phyloP scores from a whole-genome alignment of 345 rosid species.

The Streptanthus diversifolius region DNA sequence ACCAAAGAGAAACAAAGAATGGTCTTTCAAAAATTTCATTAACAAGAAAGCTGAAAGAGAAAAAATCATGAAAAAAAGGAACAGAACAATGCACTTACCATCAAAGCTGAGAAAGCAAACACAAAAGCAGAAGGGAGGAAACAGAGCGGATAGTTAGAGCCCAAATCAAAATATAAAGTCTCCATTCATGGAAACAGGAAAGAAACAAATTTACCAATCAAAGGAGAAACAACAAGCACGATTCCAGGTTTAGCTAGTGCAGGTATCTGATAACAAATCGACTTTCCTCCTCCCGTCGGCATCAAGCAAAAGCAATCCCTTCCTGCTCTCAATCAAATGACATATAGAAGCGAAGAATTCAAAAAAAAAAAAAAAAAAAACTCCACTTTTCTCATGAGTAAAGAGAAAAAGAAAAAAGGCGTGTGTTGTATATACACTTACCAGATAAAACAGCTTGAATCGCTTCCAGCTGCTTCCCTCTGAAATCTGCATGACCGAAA shows the following conservation, averaged over 20 bases:
- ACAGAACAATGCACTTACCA: slow-evolving; percentile 49
- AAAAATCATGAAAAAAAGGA: not conserved
- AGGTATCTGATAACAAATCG: slow-evolving; percentile 95
- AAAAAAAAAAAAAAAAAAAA: not conserved
- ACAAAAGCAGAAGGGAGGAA: slow-evolving; percentile 16
- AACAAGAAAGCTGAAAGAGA: not conserved
- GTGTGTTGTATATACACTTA: not conserved
- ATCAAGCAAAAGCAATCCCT: slow-evolving; percentile 93
- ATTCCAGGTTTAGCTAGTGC: slow-evolving; percentile 83
- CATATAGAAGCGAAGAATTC: not conserved
- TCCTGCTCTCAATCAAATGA: slow-evolving; percentile 20
- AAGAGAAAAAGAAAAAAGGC: not conserved
- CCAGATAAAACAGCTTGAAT: slow-evolving; percentile 85
- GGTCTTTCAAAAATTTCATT: not conserved
- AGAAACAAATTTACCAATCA: slow-evolving; percentile 56
- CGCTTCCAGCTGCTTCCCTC: slow-evolving; percentile 88
- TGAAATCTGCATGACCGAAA: slow-evolving; percentile 77
- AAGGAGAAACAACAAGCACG: slow-evolving; percentile 90
- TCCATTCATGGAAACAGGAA: not conserved
- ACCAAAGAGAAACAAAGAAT: slow-evolving; percentile 5
- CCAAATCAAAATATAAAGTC: not conserved
- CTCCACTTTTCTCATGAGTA: not conserved
- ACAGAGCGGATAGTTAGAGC: slow-evolving; percentile 8
- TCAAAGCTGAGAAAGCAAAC: slow-evolving; percentile 61
- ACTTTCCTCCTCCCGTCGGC: slow-evolving; percentile 99